Base-by-base conservation (phyloP, 768 basidiomycete genomes). In the Kwoniella europaea region DNA sequence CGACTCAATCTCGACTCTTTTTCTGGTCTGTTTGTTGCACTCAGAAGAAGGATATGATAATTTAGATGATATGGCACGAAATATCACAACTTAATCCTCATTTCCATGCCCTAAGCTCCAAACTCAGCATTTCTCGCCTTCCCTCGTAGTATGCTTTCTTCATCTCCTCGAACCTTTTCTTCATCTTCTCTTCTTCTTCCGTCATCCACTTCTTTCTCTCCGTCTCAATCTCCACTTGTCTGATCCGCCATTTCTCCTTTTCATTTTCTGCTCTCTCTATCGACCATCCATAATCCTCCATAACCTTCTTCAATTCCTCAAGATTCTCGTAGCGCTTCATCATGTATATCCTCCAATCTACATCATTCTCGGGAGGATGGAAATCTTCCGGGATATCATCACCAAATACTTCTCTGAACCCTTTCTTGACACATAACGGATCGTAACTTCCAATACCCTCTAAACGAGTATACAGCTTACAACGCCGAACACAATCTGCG, bases 391-490 rank as follows among this genome's bases (percentile, higher is more conserved):
- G 43, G 7, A 44, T 50, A 9, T 20, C 16, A 20, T 53, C 27
- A 44, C 35, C 46, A 46, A 67, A 67, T 10, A 24, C 10, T 24
- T 67, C 65, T n/a, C 57, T 15, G 24, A 67, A 67, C 1, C 56
- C 55, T 13, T 27, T 10, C 57, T 58, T 58, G 1, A 15, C 4
- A 59, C 46, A 67, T 7, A 22, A 4, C 9, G 9, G 12, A 20
- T 58, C 57, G 44, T 35, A 20, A 24, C 15, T 27, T 24, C 57
- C 43, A 13, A 68, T 68, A 7, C 7, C 16, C 20, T 16, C 16
- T 10, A 72, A 55, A 10, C 71, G 46, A 10, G 64, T 42, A 35
- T 72, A 70, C 12, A 62, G 15, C 43, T 61, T 66, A 15, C 72
- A 68, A 24, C 62, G n/a, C 27, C 50, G 29, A 3, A 73, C 64